Evolutionary conservation across 352 stramenopile genomes (phyloP), one percentile per base, ranked within the genome.

Genomic region (Globisporangium middletonii): DNA sequence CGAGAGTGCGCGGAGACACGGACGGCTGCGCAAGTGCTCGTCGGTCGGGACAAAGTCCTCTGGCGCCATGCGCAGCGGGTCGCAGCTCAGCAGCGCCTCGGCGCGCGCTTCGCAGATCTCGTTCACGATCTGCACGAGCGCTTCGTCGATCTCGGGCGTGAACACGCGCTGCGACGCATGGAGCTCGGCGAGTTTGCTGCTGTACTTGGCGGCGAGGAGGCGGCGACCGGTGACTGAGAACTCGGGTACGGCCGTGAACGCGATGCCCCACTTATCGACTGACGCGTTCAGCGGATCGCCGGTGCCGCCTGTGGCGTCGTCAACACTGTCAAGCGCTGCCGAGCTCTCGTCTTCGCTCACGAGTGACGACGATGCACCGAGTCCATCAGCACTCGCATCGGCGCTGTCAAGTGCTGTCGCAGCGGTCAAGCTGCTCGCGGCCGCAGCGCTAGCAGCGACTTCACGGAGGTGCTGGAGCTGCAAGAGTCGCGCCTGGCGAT

Each of bases 251-350:
- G 82, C 86, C 8, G 82, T 95, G 48, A 95, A 94, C 6, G 79
- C 79, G 23, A 95, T 73, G n/a, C 86, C 86, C 86, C 86, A 95
- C 60, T 92, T 94, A 41, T 94, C 78, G 11, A 75, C 60, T 3
- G 67, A 58, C 2, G 28, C 48, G 48, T 44, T 65, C 23, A 58
- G 41, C 7, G 15, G 52, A 56, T 68, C 62, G 12, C 38, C 19
- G 18, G 33, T 4, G 50, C 45, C 50, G 7, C 11, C 37, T 0
- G 33, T 38, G 1, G 50, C 11, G 3, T 54, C 50, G 13, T 38
- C 50, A 9, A 30, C 56, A 37, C 48, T 18, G 35, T 63, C 45
- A 13, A 45, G 41, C 41, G 18, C 41, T 2, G n/a, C 50, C 4
- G 18, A 37, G 2, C 45, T 59, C 15, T 68, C 53, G 16, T 38